phyloP scores from a whole-genome alignment of 2,329 filamentous ascomycete species.

The Didymella pinodella region DNA sequence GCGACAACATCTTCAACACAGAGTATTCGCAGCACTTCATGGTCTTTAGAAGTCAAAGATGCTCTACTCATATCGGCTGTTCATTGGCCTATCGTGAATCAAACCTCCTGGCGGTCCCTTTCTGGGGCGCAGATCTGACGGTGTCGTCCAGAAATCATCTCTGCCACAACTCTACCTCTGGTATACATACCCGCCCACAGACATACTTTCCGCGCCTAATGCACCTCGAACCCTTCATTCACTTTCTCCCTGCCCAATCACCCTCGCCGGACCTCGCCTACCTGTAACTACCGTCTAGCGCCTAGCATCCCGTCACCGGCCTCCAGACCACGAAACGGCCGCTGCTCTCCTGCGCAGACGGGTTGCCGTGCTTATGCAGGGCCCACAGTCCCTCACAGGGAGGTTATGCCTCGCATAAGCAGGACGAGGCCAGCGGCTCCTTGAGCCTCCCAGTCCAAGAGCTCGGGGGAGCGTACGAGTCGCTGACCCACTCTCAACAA shows the following conservation, averaged over 20 bases:
- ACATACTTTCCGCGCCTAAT: conserved; percentile 6
- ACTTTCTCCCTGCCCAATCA: conserved; percentile 7
- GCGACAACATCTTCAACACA: not conserved
- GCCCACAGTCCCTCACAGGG: conserved; percentile 13
- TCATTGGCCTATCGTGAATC: not conserved
- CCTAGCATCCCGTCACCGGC: conserved; percentile 8
- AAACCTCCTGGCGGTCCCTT: not conserved
- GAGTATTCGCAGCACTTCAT: not conserved
- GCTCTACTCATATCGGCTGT: not conserved
- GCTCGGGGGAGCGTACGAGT: conserved; percentile 6
- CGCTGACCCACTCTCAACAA: conserved; percentile 22
- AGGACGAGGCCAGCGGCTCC: conserved; percentile 15
- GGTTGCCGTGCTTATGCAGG: conserved; percentile 9
- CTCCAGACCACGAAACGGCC: conserved; percentile 9
- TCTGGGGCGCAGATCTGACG: conserved; percentile 3
- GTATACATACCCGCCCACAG: not conserved
- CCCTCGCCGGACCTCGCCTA: conserved; percentile 11
- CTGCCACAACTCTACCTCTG: not conserved
- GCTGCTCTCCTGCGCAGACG: conserved; percentile 3
- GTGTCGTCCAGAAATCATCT: conserved; percentile 3
- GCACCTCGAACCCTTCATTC: not conserved
- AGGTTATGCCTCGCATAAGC: conserved; percentile 8
- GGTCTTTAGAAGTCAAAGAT: not conserved
- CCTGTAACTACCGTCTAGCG: conserved; percentile 10
- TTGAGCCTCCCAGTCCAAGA: conserved; percentile 7